Evolutionary conservation across 1,284 basidiomycete genomes (phyloP).

Genomic region (Pyrrhoderma lamaoense): DNA sequence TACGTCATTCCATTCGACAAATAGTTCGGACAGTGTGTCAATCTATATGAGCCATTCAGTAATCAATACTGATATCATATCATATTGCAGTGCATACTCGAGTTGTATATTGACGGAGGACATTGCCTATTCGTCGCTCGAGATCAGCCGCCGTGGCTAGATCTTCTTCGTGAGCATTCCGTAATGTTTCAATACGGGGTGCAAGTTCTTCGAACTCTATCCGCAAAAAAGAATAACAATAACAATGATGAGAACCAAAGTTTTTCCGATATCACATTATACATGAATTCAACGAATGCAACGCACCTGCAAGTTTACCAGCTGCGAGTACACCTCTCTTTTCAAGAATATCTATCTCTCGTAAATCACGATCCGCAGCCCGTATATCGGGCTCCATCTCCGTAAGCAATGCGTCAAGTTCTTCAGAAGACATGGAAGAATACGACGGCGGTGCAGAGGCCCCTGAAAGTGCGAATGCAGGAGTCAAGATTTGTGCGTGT

Average conservation of each 20-base stretch:
- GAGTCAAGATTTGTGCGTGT: slow-evolving; percentile 62
- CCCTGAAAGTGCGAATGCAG: slow-evolving; percentile 63
- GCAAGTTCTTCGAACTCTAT: slow-evolving; percentile 56
- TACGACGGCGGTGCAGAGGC: slow-evolving; percentile 44
- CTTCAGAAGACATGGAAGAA: slow-evolving; percentile 54
- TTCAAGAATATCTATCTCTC: slow-evolving; percentile 63
- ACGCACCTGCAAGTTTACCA: slow-evolving; percentile 56
- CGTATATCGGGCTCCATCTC: slow-evolving; percentile 79
- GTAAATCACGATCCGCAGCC: slow-evolving; percentile 69
- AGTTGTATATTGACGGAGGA: slow-evolving; percentile 61
- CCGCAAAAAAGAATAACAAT: neutral
- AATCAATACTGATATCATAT: neutral
- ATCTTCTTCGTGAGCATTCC: slow-evolving; percentile 56
- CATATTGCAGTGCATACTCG: slow-evolving; percentile 40
- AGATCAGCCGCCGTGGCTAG: slow-evolving; percentile 43
- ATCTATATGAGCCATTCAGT: slow-evolving; percentile 38
- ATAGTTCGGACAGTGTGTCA: slow-evolving; percentile 69
- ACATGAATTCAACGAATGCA: neutral
- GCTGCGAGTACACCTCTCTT: slow-evolving; percentile 62
- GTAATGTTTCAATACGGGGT: slow-evolving; percentile 50
- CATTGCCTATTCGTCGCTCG: slow-evolving; percentile 52
- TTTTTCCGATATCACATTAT: no score
- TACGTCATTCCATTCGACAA: slow-evolving; percentile 73
- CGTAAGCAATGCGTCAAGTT: slow-evolving; percentile 58
- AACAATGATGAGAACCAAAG: neutral